Evolutionary conservation across 2,329 filamentous ascomycete genomes (phyloP), one percentile per base, ranked within the genome.

Genomic region (Lojkania enalia): DNA sequence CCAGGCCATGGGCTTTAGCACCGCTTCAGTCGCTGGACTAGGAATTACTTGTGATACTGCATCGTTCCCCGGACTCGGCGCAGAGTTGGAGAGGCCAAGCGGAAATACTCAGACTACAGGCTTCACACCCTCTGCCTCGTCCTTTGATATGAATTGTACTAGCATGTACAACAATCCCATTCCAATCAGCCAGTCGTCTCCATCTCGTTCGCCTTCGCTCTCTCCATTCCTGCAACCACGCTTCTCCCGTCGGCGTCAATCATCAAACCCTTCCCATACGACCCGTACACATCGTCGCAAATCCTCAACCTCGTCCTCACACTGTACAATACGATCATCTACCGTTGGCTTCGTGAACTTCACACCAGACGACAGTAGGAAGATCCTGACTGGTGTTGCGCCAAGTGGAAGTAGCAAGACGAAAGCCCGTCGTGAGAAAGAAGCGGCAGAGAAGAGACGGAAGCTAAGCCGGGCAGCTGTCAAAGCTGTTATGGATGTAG

Each of bases 321-420:
- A 4, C 59, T 67, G 2, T 41, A 54, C 7, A 61, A 61, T 54
- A 2, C 18, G 14, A 6, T 79, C 80, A 29, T 69, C 66, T 31
- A 46, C 46, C 4, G 75, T 76, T 12, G 80, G 78, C 9, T 97
- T 97, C 63, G 88, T 96, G 52, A 97, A 97, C 70, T 96, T 88
- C 71, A 96, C 91, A 1, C 85, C 90, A 0, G 77, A 79, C 38
- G 91, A 99, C 68, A 85, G 84, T 59, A 75, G 80, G 12, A 82
- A 87, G 63, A 85, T 99, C 32, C 82, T 99, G 70, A 89, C 83
- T 5, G 92, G 91, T 4, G 94, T 99, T 11, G 94, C 94, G 35
- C 92, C 92, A 1, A 91, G 86, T 54, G 94, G 94, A 7, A 90
- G 85, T 57, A 88, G 83, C 55, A 97, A 97, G 80, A 97, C 94